Percentiles rank a stretch among this genome's conserved stretches.
Conservation (phyloP, 257 asterid species). For the Solanum raphanifolium region DNA sequence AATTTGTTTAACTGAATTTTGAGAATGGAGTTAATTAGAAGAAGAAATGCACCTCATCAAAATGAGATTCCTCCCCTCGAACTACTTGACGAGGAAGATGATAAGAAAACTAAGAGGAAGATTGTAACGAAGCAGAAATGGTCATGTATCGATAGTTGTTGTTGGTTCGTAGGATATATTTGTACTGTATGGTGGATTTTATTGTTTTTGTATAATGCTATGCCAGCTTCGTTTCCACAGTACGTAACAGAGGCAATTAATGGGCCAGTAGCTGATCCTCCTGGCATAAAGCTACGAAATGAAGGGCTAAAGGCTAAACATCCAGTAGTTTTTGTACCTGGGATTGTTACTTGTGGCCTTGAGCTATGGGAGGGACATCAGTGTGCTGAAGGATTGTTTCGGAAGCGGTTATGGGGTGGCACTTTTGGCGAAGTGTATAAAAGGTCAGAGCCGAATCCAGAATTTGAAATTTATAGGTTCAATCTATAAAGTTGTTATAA, state of each 20-base stretch:
- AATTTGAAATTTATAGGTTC: background rate
- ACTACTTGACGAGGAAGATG: slow-evolving; percentile 5
- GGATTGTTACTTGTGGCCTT: slow-evolving; percentile 83
- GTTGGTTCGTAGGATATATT: slow-evolving; percentile 71
- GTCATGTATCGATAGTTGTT: slow-evolving; percentile 76
- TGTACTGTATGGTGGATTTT: slow-evolving; percentile 77
- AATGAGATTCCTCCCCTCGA: slow-evolving; percentile 8
- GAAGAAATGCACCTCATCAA: slow-evolving; percentile 39
- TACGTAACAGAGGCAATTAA: slow-evolving; percentile 71
- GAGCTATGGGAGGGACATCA: slow-evolving; percentile 91
- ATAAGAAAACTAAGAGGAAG: slow-evolving; percentile 10
- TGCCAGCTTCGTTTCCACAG: slow-evolving; percentile 93
- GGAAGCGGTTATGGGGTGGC: slow-evolving; percentile 53
- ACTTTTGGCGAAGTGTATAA: slow-evolving; percentile 43
- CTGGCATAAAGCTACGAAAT: slow-evolving; percentile 59
- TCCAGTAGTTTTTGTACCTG: slow-evolving; percentile 63
- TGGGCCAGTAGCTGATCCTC: slow-evolving; percentile 90
- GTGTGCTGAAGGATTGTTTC: slow-evolving; percentile 53
- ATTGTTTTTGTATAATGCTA: slow-evolving; percentile 51
- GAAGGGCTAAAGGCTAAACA: slow-evolving; percentile 66
- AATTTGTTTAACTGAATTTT: background rate
- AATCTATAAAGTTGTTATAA: background rate
- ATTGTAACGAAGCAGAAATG: slow-evolving; percentile 25
- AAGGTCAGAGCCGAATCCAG: slow-evolving; percentile 7
- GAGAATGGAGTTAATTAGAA: slow-evolving; percentile 22